These are phyloP conservation scores for Fusarium sp. DNA, from an alignment of 2,329 filamentous ascomycete species.

Conservation along the genomic window DNA sequence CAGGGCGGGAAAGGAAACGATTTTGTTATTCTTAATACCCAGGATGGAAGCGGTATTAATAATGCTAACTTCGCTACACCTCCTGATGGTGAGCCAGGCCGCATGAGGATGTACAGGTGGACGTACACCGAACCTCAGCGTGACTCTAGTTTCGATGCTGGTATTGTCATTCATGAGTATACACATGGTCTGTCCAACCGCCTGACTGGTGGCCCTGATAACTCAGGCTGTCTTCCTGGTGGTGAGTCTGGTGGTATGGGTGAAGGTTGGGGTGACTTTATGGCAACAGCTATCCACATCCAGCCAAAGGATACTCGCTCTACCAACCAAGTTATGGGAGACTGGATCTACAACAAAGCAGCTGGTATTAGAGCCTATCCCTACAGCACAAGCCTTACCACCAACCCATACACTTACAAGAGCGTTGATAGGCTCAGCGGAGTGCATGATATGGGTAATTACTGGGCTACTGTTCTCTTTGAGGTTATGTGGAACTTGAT, in stretches of 20 bases:
- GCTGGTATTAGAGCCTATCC: conserved; percentile 62
- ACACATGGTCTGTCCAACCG: conserved; percentile 64
- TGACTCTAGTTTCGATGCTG: conserved; percentile 68
- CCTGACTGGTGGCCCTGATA: conserved; percentile 68
- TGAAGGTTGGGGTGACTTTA: conserved; percentile 70
- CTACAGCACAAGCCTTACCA: conserved; percentile 64
- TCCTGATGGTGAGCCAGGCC: conserved; percentile 61
- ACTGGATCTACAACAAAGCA: conserved; percentile 60
- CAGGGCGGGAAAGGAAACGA: conserved; percentile 64
- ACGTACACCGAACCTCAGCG: conserved; percentile 57
- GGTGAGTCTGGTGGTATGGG: conserved; percentile 68
- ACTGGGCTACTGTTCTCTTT: conserved; percentile 59
- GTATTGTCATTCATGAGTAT: conserved; percentile 71
- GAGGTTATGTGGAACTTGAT: conserved; percentile 70
- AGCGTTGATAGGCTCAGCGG: conserved; percentile 52
- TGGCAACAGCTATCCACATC: conserved; percentile 63
- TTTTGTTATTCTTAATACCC: conserved; percentile 66
- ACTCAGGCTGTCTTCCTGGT: conserved; percentile 60
- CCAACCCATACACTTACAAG: conserved; percentile 65
- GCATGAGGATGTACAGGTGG: conserved; percentile 72
- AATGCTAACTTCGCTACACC: conserved; percentile 70
- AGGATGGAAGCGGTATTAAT: conserved; percentile 66
- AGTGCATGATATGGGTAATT: conserved; percentile 63
- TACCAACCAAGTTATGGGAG: conserved; percentile 62
- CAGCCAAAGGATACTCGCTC: conserved; percentile 59